These are phyloP conservation scores for Nyssa sinensis DNA, from an alignment of 148 eudicot species.

Conservation along the genomic window DNA sequence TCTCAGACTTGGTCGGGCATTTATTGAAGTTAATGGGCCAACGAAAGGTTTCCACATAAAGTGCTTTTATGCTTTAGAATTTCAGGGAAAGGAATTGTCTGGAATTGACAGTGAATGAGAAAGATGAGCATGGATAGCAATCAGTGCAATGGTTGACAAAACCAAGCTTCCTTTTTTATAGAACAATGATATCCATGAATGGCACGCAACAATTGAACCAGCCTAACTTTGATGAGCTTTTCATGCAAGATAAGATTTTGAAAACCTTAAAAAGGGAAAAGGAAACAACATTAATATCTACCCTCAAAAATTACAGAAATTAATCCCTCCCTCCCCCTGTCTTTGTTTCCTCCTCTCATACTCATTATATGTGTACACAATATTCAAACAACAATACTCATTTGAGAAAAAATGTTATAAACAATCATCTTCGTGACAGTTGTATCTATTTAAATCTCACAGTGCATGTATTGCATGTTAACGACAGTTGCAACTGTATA, in stretches of 20 bases:
- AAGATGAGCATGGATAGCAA: constrained; percentile 5
- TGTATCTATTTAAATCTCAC: too few relatives aligned
- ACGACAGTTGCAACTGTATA: too few relatives aligned
- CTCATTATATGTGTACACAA: too few relatives aligned
- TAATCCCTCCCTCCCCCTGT: too few relatives aligned
- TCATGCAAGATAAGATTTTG: constrained; percentile 23
- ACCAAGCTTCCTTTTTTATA: constrained; percentile 12
- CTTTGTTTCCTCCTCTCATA: too few relatives aligned
- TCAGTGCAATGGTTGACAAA: constrained; percentile 33
- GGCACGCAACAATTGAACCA: constrained; percentile 33
- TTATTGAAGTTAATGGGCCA: constrained; percentile 6
- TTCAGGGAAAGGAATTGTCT: too few relatives aligned
- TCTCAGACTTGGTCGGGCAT: constrained; percentile 18
- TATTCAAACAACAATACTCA: too few relatives aligned
- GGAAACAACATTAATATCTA: too few relatives aligned
- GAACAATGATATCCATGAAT: constrained; percentile 35
- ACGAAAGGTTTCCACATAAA: constrained; percentile 11
- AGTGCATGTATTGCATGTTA: too few relatives aligned
- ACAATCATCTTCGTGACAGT: too few relatives aligned
- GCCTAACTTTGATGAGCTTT: constrained; percentile 15
- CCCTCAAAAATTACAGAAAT: too few relatives aligned
- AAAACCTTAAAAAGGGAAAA: constrained; percentile 1
- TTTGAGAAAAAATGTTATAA: too few relatives aligned
- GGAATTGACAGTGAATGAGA: constrained; percentile 5
- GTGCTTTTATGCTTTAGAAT: neutral